Conservation (phyloP, 2,329 filamentous ascomycete species). For the Colletotrichum simmondsii region DNA sequence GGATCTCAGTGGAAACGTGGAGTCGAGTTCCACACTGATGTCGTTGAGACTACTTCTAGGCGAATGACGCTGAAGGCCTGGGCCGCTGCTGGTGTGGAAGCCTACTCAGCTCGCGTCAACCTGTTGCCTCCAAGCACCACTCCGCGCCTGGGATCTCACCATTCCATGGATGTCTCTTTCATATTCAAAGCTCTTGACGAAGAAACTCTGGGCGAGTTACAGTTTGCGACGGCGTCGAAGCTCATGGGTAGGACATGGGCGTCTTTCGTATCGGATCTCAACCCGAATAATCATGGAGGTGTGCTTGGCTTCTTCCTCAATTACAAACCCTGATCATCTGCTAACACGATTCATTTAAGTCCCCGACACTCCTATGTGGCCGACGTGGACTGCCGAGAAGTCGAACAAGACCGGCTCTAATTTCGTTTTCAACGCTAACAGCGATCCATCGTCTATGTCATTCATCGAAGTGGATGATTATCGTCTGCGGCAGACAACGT, state of each 20-base stretch:
- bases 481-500: background rate
- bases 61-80: background rate
- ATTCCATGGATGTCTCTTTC: background rate
- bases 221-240: background rate
- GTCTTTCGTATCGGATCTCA: background rate
- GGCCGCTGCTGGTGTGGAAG: background rate
- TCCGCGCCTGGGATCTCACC: background rate
- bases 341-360: background rate
- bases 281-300: background rate
- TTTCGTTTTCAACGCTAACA: background rate
- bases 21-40: background rate
- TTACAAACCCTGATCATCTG: background rate
- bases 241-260: background rate
- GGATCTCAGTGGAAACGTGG: background rate
- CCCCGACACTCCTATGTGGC: background rate
- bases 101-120: background rate
- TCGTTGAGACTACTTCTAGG: background rate
- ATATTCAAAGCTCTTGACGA: background rate
- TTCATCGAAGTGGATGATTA: background rate
- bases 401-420: background rate
- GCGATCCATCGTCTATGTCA: background rate
- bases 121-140: background rate
- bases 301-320: background rate
- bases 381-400: background rate
- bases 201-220: background rate